Evolutionary conservation across 176 grass and related monocot genomes (phyloP), one percentile per base, ranked within the genome.

Genomic region (Cocos nucifera): DNA sequence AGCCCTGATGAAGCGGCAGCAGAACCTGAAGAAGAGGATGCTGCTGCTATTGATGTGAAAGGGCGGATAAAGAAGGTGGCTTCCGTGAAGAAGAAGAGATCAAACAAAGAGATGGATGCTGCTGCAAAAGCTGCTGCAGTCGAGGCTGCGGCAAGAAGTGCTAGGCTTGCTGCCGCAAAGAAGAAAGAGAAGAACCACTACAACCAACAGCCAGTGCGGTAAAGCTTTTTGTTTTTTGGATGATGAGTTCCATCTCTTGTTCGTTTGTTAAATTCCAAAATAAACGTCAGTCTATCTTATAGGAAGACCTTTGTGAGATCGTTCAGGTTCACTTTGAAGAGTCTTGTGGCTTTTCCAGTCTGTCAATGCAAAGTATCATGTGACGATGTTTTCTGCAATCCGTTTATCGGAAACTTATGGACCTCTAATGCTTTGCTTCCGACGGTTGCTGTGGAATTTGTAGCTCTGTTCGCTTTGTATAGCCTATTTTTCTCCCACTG

Each of bases 121-220:
- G 87, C 93, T 23, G 84, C 76, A 4, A 97, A 97, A 63, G 89
- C 82, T 51, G 92, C 83, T 15, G 81, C 92, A 0, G 58, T 76
- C 1, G 92, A 97, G 60, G 92, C 92, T 0, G 87, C 92, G 20
- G 92, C 92, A 17, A 97, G 92, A 79, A 88, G 58, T 8, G 84
- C 93, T 4, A 84, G 73, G 70, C 84, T 97, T 2, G 84, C 93
- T 0, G 93, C 93, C 17, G 73, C 93, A 12, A 97, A 97, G 78
- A 97, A 97, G 78, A 97, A 97, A 77, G 93, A 97, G 76, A 97
- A 97, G 76, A 91, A 22, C 61, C 93, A 97, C 78, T 97, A 97
- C 56, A 97, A 97, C 75, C 93, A 97, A 78, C 93, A 97, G 59
- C 93, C 93, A 6, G 87, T 88, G 61, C 83, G 93, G 93, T 88